Conservation (phyloP, 1,139 yeast species). For the Zygoascus sp. region DNA sequence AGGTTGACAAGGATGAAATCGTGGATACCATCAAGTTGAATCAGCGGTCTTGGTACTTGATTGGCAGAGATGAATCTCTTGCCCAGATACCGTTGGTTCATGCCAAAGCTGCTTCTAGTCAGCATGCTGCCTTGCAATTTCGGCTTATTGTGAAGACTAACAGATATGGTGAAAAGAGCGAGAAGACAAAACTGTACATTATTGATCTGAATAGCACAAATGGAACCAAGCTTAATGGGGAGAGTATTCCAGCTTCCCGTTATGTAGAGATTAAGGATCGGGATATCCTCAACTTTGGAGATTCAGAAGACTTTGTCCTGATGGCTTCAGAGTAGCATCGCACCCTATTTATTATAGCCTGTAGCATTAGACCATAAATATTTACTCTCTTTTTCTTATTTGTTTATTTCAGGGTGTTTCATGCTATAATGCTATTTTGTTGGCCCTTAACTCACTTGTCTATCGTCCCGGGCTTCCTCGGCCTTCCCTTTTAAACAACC, state of each 20-base stretch:
- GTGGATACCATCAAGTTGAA: conserved; percentile 33
- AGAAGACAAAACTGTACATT: conserved; percentile 39
- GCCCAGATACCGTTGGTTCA: conserved; percentile 42
- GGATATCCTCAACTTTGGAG: conserved; percentile 49
- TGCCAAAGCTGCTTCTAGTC: conserved; percentile 45
- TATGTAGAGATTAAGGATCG: conserved; percentile 46
- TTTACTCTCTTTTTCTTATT: not conserved
- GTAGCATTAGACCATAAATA: not conserved
- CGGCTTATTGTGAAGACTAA: conserved; percentile 28
- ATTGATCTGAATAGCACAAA: conserved; percentile 52
- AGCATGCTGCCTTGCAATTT: conserved; percentile 57
- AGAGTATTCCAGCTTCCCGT: conserved; percentile 42
- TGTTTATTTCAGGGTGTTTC: not conserved
- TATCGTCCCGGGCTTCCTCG: conserved; percentile 16
- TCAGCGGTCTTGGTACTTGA: conserved; percentile 34
- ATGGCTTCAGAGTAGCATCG: conserved; percentile 1
- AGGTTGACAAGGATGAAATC: conserved; percentile 29
- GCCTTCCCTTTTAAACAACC: conserved; percentile 51
- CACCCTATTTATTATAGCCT: not conserved
- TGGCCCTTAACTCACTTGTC: conserved; percentile 8
- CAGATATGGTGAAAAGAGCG: conserved; percentile 22
- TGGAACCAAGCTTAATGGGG: conserved; percentile 50
- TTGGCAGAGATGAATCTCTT: conserved; percentile 46
- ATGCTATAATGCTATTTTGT: not conserved
- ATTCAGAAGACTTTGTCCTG: conserved; percentile 19